These are phyloP conservation scores for Curvularia spicifera DNA, from an alignment of 2,329 filamentous ascomycete genomes.

Conservation along the genomic window DNA sequence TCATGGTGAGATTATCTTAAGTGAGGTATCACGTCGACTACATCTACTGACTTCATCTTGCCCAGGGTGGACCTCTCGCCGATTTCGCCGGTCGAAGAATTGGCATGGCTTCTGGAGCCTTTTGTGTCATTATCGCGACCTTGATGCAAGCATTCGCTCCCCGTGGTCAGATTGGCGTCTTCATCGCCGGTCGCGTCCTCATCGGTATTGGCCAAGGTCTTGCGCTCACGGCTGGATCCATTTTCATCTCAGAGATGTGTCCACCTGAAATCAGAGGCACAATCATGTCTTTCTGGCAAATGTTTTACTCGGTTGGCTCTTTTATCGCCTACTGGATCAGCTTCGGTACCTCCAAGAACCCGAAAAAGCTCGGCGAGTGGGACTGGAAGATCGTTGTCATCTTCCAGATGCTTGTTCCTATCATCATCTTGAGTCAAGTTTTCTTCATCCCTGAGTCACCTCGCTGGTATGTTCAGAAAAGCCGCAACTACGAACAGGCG, in stretches of 20 bases:
- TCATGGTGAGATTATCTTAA: constrained; percentile 51
- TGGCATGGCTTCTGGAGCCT: constrained; percentile 69
- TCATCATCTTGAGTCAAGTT: constrained; percentile 66
- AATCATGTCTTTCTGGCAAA: constrained; percentile 74
- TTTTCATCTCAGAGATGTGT: constrained; percentile 73
- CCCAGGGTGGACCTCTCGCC: constrained; percentile 64
- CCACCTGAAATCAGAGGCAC: constrained; percentile 69
- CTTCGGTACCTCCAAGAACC: constrained; percentile 66
- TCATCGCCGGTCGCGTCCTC: constrained; percentile 71
- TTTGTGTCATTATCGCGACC: constrained; percentile 70
- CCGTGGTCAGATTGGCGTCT: constrained; percentile 63
- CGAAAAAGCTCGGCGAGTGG: constrained; percentile 67
- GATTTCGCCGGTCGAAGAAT: constrained; percentile 67
- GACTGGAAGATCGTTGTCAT: constrained; percentile 76
- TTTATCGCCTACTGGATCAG: constrained; percentile 71
- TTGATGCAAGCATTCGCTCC: constrained; percentile 73
- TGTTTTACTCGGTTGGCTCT: constrained; percentile 69
- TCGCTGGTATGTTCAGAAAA: constrained; percentile 70
- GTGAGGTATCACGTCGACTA: not conserved
- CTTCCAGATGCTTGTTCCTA: constrained; percentile 73
- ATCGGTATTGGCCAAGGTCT: constrained; percentile 75
- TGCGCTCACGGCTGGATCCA: constrained; percentile 70
- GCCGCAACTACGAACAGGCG: constrained; percentile 66
- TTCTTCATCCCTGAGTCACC: constrained; percentile 70
- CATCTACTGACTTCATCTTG: constrained; percentile 2